A percentile compares a stretch with the other conserved stretches of the same genome.
phyloP scores from a whole-genome alignment of 768 basidiomycete species.

The Hericium alpestre region DNA sequence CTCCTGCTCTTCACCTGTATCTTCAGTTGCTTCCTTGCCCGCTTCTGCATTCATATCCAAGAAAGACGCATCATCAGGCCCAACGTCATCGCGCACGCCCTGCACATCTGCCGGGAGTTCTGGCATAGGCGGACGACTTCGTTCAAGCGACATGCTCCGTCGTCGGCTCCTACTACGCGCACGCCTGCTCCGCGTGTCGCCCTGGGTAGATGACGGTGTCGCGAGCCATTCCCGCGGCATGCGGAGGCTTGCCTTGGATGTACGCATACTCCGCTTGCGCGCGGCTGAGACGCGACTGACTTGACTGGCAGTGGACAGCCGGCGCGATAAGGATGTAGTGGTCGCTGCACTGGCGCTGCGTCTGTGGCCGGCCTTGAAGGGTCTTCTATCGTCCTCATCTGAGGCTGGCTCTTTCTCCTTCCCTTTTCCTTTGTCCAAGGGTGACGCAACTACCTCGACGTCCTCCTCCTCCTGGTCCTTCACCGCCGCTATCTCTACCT shows the following conservation, averaged over 20 bases:
- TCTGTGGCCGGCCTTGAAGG: no score
- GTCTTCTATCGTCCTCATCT: no score
- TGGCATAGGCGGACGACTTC: neutral
- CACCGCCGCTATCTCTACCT: no score
- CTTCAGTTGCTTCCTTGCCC: neutral
- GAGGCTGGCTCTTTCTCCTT: no score
- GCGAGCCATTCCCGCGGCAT: conserved; percentile 25
- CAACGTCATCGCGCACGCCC: neutral
- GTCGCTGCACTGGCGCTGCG: no score
- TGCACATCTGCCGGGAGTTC: neutral
- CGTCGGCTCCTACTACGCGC: conserved; percentile 3
- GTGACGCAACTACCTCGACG: no score
- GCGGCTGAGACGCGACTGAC: conserved; percentile 49
- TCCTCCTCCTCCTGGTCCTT: no score
- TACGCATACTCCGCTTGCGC: conserved; percentile 48
- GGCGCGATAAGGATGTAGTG: neutral
- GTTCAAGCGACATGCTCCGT: neutral
- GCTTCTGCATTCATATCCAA: neutral
- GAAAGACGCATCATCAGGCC: neutral
- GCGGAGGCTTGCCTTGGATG: conserved; percentile 59
- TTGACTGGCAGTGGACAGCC: conserved; percentile 18
- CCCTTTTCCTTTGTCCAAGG: no score
- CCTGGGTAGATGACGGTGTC: neutral
- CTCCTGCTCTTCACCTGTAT: neutral
- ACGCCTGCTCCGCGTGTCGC: conserved; percentile 1